Conservation (phyloP, 2,329 filamentous ascomycete genomes). For the Fusarium veterinarium region DNA sequence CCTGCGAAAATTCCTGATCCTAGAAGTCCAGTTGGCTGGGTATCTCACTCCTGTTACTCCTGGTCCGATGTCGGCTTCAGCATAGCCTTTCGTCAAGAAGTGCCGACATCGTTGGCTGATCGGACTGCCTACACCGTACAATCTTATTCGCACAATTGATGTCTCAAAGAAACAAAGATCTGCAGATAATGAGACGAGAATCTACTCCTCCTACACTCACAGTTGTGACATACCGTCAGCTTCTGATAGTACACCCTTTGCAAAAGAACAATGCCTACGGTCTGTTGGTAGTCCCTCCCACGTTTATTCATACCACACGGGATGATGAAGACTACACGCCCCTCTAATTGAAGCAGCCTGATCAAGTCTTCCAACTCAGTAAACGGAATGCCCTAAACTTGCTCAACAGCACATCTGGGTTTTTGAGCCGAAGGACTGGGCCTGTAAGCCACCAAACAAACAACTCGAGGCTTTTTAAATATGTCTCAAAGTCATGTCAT, state of each 20-base stretch:
- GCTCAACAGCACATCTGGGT: background rate
- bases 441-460: slow-evolving; percentile 4
- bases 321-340: background rate
- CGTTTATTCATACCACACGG: slow-evolving; percentile 13
- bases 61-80: background rate
- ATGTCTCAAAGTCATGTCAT: background rate
- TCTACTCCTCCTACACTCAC: background rate
- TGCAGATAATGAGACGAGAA: slow-evolving; percentile 1
- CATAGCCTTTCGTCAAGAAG: slow-evolving; percentile 29
- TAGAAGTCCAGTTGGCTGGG: background rate
- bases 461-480: background rate
- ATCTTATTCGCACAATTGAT: background rate
- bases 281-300: background rate
- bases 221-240: background rate
- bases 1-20: background rate
- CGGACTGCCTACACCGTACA: background rate
- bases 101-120: slow-evolving; percentile 17
- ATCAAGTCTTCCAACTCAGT: background rate
- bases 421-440: background rate
- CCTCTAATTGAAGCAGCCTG: slow-evolving; percentile 7
- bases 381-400: background rate
- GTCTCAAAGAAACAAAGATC: slow-evolving; percentile 4
- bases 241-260: background rate
- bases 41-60: background rate
- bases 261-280: slow-evolving; percentile 12